Percentiles rank a stretch among this genome's conserved stretches.
Conservation (phyloP, 495 filamentous ascomycete species). For the Penicillium pulvis region DNA sequence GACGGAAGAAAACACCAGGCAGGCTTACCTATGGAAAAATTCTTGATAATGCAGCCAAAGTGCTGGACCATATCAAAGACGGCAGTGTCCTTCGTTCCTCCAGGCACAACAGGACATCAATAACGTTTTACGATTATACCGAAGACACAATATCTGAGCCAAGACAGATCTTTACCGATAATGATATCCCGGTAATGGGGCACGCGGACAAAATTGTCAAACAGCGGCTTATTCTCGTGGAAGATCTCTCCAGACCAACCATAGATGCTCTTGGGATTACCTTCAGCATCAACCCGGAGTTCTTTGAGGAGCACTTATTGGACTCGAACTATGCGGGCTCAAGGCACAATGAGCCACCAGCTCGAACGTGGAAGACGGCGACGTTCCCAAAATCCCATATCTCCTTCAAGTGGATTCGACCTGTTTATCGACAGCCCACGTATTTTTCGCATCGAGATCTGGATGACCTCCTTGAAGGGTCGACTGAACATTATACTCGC, state of each 20-base stretch:
- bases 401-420: slow-evolving; percentile 17
- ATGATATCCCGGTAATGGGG: neutral
- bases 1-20: neutral
- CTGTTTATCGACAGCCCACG: slow-evolving; percentile 14
- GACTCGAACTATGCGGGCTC: slow-evolving; percentile 15
- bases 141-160: neutral
- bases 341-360: slow-evolving; percentile 6
- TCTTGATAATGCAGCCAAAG: slow-evolving; percentile 12
- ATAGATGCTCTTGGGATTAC: slow-evolving; percentile 12
- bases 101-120: slow-evolving; percentile 8
- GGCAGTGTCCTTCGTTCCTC: slow-evolving; percentile 5
- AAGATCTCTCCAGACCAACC: slow-evolving; percentile 14
- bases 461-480: slow-evolving; percentile 4
- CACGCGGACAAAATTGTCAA: neutral
- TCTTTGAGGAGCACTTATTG: slow-evolving; percentile 22
- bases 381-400: slow-evolving; percentile 14
- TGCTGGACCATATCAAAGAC: slow-evolving; percentile 15
- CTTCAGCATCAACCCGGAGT: slow-evolving; percentile 20
- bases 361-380: slow-evolving; percentile 13
- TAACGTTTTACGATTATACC: slow-evolving; percentile 15
- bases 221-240: slow-evolving; percentile 15
- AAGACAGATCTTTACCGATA: neutral
- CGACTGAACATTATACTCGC: slow-evolving; percentile 7
- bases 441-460: slow-evolving; percentile 13
- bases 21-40: slow-evolving; percentile 4